Conservation (phyloP, 371 early-diverging fungal species). For the Rhizopus sp. region DNA sequence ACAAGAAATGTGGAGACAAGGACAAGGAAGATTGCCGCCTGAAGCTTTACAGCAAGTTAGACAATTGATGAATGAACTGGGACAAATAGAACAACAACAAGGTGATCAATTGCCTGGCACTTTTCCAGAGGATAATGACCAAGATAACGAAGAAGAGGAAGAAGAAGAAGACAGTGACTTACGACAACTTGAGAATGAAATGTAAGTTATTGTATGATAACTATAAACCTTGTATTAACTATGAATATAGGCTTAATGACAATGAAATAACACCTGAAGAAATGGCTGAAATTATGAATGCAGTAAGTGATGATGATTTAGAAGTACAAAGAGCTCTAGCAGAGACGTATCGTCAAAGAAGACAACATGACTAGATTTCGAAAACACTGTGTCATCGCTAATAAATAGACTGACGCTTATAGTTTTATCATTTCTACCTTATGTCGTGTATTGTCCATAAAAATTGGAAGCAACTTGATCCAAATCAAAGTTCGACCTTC, state of each 20-base stretch:
- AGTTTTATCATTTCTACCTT: too few species aligned
- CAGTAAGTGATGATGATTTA: slow-evolving; percentile 27
- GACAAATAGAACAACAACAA: slow-evolving; percentile 21
- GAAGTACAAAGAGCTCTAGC: slow-evolving; percentile 37
- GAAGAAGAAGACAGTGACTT: slow-evolving; percentile 5
- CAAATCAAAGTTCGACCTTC: too few species aligned
- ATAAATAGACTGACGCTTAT: too few species aligned
- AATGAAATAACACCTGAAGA: slow-evolving; percentile 15
- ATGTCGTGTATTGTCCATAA: too few species aligned
- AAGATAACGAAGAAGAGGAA: slow-evolving; percentile 15
- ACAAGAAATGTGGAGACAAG: slow-evolving; percentile 21
- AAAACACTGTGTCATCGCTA: too few species aligned
- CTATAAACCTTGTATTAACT: background rate
- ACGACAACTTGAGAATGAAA: slow-evolving; percentile 3
- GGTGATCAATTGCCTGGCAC: slow-evolving; percentile 42
- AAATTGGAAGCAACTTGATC: too few species aligned
- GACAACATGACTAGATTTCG: background rate
- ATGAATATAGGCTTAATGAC: background rate
- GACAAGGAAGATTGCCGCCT: slow-evolving; percentile 10
- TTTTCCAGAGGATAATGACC: slow-evolving; percentile 27
- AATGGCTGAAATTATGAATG: slow-evolving; percentile 22
- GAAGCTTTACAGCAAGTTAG: slow-evolving; percentile 26
- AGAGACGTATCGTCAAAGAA: slow-evolving; percentile 24
- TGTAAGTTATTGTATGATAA: background rate
- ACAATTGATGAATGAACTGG: slow-evolving; percentile 32